Conservation (phyloP, 2,329 filamentous ascomycete genomes). For the Beauveria sp. region DNA sequence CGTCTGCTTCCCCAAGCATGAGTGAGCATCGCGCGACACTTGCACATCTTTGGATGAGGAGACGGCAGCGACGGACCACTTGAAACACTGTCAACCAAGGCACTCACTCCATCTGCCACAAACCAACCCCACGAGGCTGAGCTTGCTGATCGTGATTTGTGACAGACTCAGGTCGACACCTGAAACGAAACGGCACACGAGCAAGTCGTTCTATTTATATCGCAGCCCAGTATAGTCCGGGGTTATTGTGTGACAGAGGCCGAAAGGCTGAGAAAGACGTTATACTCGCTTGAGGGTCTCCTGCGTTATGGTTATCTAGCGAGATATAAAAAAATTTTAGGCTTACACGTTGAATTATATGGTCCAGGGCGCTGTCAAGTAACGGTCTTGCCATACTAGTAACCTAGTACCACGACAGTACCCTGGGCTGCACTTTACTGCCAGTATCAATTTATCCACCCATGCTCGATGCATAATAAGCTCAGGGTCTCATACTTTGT, state of each 20-base stretch:
- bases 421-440: too few species aligned
- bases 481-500: background rate
- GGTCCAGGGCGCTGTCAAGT: background rate
- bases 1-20: too few species aligned
- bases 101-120: background rate
- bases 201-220: slow-evolving; percentile 1
- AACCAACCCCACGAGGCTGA: background rate
- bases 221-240: background rate
- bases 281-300: too few species aligned
- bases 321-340: background rate
- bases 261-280: too few species aligned
- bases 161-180: slow-evolving; percentile 10
- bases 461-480: background rate
- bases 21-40: background rate
- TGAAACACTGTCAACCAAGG: slow-evolving; percentile 1
- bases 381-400: background rate
- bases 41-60: background rate
- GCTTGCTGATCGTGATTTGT: slow-evolving; percentile 1
- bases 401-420: too few species aligned
- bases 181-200: slow-evolving; percentile 7
- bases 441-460: background rate
- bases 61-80: background rate
- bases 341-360: background rate
- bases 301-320: too few species aligned
- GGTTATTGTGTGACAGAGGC: background rate